A percentile compares a stretch with the other conserved stretches of the same genome.
Evolutionary conservation across 768 basidiomycete species (phyloP).

Genomic region (Gymnopilus junonius): DNA sequence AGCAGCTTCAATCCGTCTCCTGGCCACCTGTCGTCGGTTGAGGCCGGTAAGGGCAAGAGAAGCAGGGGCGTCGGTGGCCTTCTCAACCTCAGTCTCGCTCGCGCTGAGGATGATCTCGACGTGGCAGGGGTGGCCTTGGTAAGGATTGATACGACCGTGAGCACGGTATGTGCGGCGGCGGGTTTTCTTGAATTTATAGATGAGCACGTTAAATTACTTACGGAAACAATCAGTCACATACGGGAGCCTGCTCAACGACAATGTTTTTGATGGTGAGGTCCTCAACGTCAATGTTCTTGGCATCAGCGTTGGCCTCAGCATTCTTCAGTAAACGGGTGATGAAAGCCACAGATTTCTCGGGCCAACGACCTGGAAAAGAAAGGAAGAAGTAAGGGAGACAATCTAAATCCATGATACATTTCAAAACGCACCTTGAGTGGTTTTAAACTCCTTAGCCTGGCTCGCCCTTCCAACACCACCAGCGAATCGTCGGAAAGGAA

Average conservation of each 20-base stretch:
- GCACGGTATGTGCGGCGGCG: conserved; percentile 99
- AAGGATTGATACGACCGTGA: conserved; percentile 97
- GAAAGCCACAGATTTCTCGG: conserved; percentile 98
- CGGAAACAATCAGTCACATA: conserved; percentile 45
- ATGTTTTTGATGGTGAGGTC: conserved; percentile 96
- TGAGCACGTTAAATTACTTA: neutral
- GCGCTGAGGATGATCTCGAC: conserved; percentile 92
- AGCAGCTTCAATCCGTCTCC: conserved; percentile 86
- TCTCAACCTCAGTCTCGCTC: conserved; percentile 84
- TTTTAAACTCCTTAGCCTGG: conserved; percentile 96
- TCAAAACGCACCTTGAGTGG: conserved; percentile 86
- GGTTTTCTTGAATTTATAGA: conserved; percentile 70
- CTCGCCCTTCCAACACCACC: conserved; percentile 95
- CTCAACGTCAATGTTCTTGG: conserved; percentile 93
- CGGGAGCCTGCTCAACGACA: conserved; percentile 97
- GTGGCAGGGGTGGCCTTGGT: conserved; percentile 97
- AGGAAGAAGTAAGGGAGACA: conserved; percentile 2
- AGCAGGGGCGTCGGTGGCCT: conserved; percentile 81
- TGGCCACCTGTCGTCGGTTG: conserved; percentile 86
- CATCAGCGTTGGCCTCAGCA: conserved; percentile 98
- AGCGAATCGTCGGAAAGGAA: conserved; percentile 95
- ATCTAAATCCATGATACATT: neutral
- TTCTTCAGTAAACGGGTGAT: conserved; percentile 95
- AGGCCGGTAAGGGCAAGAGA: conserved; percentile 59
- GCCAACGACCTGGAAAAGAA: conserved; percentile 89